These are phyloP conservation scores for Crithidia thermophila DNA, from an alignment of 208 protist genomes.

Conservation along the genomic window DNA sequence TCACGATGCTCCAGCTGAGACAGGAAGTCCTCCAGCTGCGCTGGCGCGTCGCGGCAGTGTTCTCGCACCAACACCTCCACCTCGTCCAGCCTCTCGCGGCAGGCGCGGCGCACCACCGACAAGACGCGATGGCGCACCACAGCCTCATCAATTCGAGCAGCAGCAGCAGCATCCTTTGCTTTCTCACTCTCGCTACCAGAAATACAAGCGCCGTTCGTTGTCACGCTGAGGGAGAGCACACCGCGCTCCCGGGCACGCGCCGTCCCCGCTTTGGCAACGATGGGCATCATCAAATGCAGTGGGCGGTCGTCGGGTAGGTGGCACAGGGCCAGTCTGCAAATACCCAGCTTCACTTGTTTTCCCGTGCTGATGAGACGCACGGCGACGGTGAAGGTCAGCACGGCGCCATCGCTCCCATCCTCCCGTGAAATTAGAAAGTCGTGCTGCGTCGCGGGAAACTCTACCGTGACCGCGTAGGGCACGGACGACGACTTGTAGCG, in stretches of 20 bases:
- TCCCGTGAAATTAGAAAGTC: background rate
- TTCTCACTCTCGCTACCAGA: too few species aligned
- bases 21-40: slow-evolving; percentile 5
- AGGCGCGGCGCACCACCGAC: background rate
- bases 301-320: slow-evolving; percentile 12
- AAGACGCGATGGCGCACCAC: background rate
- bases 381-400: slow-evolving; percentile 40
- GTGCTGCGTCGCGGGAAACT: background rate
- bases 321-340: slow-evolving; percentile 30
- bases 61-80: slow-evolving; percentile 6
- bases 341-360: slow-evolving; percentile 41
- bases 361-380: slow-evolving; percentile 20
- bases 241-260: slow-evolving; percentile 37
- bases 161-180: too few species aligned
- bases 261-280: slow-evolving; percentile 45
- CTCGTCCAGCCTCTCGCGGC: background rate
- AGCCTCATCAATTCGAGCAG: background rate
- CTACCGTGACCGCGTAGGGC: background rate
- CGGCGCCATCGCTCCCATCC: slow-evolving; percentile 5
- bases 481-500: slow-evolving; percentile 25
- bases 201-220: too few species aligned
- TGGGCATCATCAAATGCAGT: slow-evolving; percentile 17
- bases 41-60: slow-evolving; percentile 1
- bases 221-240: too few species aligned
- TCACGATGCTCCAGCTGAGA: background rate